Evolutionary conservation across 176 grass and related monocot species (phyloP).

Genomic region (Cymbopogon citratus): DNA sequence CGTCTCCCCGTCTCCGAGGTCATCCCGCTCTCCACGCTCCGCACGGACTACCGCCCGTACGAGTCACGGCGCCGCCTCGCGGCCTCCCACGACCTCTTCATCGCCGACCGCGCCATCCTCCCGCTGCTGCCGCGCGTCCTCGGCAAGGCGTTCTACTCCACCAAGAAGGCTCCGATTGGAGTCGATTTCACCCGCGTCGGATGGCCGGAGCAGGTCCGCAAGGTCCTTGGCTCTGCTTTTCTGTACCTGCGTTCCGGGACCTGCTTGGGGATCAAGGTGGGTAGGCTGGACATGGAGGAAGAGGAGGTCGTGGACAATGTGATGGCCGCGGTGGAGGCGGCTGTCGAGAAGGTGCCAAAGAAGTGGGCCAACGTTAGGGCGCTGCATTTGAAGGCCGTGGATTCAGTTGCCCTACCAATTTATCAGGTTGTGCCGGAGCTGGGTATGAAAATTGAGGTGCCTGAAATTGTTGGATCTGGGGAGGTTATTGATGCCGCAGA

Average conservation of each 20-base stretch:
- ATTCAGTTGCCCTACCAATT: constrained; percentile 64
- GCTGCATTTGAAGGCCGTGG: constrained; percentile 53
- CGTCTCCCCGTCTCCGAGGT: constrained; percentile 50
- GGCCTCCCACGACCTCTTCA: constrained; percentile 72
- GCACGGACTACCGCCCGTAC: constrained; percentile 64
- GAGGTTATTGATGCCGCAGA: constrained; percentile 32
- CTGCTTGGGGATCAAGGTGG: constrained; percentile 59
- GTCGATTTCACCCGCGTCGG: constrained; percentile 56
- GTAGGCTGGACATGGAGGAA: constrained; percentile 72
- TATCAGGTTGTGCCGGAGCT: constrained; percentile 64
- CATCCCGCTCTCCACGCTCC: constrained; percentile 59
- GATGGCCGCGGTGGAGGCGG: constrained; percentile 34
- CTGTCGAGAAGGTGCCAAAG: constrained; percentile 63
- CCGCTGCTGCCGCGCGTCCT: constrained; percentile 76
- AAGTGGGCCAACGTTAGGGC: constrained; percentile 78
- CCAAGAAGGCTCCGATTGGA: constrained; percentile 61
- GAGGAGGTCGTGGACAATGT: constrained; percentile 64
- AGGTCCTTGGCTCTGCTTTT: constrained; percentile 55
- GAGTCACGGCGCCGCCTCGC: constrained; percentile 75
- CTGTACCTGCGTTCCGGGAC: constrained; percentile 61
- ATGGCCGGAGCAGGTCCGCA: constrained; percentile 70
- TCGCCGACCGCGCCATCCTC: constrained; percentile 75
- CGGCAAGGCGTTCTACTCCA: constrained; percentile 71
- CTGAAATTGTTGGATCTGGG: not conserved
- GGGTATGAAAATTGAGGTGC: constrained; percentile 71